These are phyloP conservation scores for Marsdenia floribunda DNA, from an alignment of 257 asterid genomes.

Conservation along the genomic window DNA sequence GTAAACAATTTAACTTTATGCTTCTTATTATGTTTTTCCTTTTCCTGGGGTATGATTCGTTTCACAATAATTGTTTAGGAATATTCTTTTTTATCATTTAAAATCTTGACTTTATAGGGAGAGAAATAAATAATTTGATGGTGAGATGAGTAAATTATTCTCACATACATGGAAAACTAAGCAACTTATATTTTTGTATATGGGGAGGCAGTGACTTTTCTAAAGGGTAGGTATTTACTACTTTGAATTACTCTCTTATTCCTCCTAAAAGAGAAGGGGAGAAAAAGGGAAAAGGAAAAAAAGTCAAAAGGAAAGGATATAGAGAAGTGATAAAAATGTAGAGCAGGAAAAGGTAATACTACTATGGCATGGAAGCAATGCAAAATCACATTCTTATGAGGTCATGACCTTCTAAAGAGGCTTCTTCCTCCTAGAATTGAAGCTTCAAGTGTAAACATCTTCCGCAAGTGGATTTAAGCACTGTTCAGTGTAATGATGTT, in stretches of 20 bases:
- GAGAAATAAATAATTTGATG: background rate
- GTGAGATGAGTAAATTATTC: background rate
- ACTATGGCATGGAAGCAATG: background rate
- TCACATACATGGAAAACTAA: background rate
- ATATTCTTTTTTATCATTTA: background rate
- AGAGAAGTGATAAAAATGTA: background rate
- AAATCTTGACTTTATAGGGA: background rate
- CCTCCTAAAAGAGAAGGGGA: background rate
- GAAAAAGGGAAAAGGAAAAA: background rate
- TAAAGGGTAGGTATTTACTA: background rate
- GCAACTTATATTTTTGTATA: background rate
- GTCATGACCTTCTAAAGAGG: background rate
- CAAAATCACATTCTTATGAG: background rate
- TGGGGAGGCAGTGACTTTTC: background rate
- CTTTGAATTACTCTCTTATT: background rate
- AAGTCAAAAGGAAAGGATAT: background rate
- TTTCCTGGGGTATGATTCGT: background rate
- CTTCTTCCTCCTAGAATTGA: background rate
- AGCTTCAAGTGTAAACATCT: background rate
- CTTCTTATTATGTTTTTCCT: background rate
- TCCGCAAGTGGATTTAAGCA: background rate
- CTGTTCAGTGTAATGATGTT: background rate
- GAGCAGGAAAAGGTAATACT: background rate
- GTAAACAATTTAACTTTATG: background rate
- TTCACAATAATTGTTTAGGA: background rate